Percentiles rank a stretch among this genome's conserved stretches.
phyloP scores from a whole-genome alignment of 352 stramenopile genomes.

The Phytophthora ohioensis region DNA sequence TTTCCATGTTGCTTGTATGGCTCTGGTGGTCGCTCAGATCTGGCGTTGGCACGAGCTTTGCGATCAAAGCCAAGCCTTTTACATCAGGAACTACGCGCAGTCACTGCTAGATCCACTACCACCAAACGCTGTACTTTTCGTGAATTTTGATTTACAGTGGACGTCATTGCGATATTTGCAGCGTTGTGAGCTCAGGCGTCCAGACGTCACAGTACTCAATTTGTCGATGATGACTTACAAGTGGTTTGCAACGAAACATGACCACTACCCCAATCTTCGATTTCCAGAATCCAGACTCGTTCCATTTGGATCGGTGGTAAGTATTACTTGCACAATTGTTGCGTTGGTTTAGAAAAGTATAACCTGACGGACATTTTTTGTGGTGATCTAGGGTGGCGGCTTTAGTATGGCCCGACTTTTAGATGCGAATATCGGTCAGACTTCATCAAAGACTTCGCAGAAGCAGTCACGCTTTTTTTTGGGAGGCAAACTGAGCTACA shows the following conservation, averaged over 20 bases:
- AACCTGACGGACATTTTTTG: constrained; percentile 1
- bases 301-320: constrained; percentile 45
- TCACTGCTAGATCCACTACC: constrained; percentile 90
- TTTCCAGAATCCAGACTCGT: constrained; percentile 71
- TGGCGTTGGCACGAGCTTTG: constrained; percentile 53
- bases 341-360: background rate
- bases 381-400: constrained; percentile 42
- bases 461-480: constrained; percentile 75
- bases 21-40: constrained; percentile 42
- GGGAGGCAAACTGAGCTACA: constrained; percentile 81
- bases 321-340: constrained; percentile 2
- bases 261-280: constrained; percentile 66
- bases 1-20: constrained; percentile 26
- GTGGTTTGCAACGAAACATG: constrained; percentile 83
- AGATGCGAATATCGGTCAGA: constrained; percentile 45
- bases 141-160: constrained; percentile 95
- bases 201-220: constrained; percentile 89
- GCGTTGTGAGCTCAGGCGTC: constrained; percentile 76
- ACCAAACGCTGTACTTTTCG: constrained; percentile 81
- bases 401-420: constrained; percentile 61
- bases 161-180: constrained; percentile 93
- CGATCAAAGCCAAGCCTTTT: constrained; percentile 60
- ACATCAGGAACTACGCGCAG: constrained; percentile 89
- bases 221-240: constrained; percentile 92
- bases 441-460: background rate